These are phyloP conservation scores for Oxytropis ochrocephala DNA, from an alignment of 306 rosid species.

Conservation along the genomic window DNA sequence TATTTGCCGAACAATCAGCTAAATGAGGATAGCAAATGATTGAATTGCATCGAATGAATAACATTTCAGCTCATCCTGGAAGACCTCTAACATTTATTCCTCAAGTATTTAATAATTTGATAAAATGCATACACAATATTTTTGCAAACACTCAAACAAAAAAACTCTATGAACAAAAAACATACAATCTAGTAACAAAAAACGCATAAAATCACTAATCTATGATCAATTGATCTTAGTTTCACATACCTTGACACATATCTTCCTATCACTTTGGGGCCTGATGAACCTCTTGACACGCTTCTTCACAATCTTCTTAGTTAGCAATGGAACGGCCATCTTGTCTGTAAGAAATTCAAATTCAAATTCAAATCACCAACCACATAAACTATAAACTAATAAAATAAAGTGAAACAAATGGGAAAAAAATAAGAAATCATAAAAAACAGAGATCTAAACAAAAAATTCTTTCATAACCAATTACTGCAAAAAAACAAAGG, in stretches of 20 bases:
- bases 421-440: neutral
- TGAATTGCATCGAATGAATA: too few species aligned
- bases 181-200: too few species aligned
- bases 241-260: constrained; percentile 50
- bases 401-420: neutral
- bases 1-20: neutral
- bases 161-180: neutral
- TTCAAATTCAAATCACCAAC: neutral
- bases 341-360: constrained; percentile 16
- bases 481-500: neutral
- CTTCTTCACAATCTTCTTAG: constrained; percentile 64
- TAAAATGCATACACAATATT: neutral
- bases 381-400: too few species aligned
- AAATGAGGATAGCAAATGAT: neutral
- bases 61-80: neutral
- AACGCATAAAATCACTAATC: neutral
- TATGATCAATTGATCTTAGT: neutral
- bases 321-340: constrained; percentile 61
- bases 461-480: neutral
- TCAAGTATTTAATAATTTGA: neutral
- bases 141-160: neutral
- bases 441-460: neutral
- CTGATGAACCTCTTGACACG: constrained; percentile 53
- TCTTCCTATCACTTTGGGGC: constrained; percentile 57
- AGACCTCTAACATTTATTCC: neutral